These are phyloP conservation scores for Aspergillus tanneri DNA, from an alignment of 2,329 filamentous ascomycete genomes.

Conservation along the genomic window DNA sequence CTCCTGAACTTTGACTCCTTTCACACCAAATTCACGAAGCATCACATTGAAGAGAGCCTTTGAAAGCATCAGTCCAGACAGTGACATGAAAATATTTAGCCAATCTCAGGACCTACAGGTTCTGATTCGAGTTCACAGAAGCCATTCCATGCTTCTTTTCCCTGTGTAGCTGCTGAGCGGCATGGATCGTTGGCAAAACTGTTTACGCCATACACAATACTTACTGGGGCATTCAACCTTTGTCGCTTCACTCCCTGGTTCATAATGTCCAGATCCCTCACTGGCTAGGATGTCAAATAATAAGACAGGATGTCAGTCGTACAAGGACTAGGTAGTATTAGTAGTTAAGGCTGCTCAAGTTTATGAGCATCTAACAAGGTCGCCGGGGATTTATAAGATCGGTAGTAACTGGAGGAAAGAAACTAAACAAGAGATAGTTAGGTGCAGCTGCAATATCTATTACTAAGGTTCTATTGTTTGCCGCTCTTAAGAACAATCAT, in stretches of 20 bases:
- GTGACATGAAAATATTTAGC: slow-evolving; percentile 28
- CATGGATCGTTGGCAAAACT: slow-evolving; percentile 22
- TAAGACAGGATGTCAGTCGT: too few species aligned
- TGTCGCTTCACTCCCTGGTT: slow-evolving; percentile 29
- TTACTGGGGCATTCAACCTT: slow-evolving; percentile 22
- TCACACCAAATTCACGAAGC: slow-evolving; percentile 73
- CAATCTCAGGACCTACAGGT: slow-evolving; percentile 56
- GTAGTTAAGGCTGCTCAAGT: too few species aligned
- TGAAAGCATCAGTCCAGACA: background rate
- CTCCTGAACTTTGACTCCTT: slow-evolving; percentile 72
- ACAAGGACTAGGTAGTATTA: too few species aligned
- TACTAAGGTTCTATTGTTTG: too few species aligned
- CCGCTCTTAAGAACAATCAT: too few species aligned
- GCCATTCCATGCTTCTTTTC: slow-evolving; percentile 48
- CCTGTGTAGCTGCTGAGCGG: slow-evolving; percentile 32
- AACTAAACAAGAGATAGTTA: too few species aligned
- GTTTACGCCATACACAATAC: slow-evolving; percentile 20
- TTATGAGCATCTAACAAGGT: too few species aligned
- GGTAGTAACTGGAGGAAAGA: too few species aligned
- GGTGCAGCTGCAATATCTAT: too few species aligned
- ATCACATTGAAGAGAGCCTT: slow-evolving; percentile 81
- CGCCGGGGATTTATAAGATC: too few species aligned
- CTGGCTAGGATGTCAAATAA: too few species aligned
- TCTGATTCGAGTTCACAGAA: slow-evolving; percentile 80
- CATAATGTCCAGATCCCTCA: slow-evolving; percentile 28